Base-by-base conservation (phyloP, 768 basidiomycete species). In the Amanita polypyramis region DNA sequence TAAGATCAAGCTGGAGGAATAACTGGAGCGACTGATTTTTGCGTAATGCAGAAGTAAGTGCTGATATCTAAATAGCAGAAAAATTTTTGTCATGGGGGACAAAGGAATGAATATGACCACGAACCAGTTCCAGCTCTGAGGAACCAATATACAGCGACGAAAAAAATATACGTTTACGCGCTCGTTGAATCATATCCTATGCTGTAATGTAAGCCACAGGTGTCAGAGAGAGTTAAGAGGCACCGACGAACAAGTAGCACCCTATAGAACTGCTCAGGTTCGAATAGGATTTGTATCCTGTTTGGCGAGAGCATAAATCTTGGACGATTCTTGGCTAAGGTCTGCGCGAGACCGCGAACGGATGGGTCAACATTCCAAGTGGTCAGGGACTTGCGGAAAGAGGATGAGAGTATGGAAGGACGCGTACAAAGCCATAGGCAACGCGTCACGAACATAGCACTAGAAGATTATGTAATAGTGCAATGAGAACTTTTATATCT, bases 81-180 rank as follows among this genome's bases (percentile, higher is more conserved):
- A 7, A 15, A 17, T 12, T 15, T 12, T 15, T 12, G 35, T 19
- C 19, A 47, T 33, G 10, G 19, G 1, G 9, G 17, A 14, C 20
- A 34, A 42, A 27, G 0, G 33, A 6, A 7, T 23, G 12, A 8
- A 21, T 11, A 10, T 17, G 2, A 39, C 84, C 10, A 47, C 85
- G 55, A 49, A 94, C 95, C 54, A 99, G 73, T 52, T 87, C 77
- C 7, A 67, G 65, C 61, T 96, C 91, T 43, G 80, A 74, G 9
- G 80, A 74, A 10, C 91, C 91, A 46, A 96, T 80, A 61, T 96
- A 96, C 9, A 96, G 67, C 1, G 89, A 89, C 0, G 95, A 96
- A 23, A 99, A 73, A 58, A 94, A 88, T 56, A 99, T 79, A 48
- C 93, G 77, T 43, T 69, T 64, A 49, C 79, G 76, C 0, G 95